phyloP scores from a whole-genome alignment of 2,329 filamentous ascomycete species.

The Pyrenophora tritici-repentis region DNA sequence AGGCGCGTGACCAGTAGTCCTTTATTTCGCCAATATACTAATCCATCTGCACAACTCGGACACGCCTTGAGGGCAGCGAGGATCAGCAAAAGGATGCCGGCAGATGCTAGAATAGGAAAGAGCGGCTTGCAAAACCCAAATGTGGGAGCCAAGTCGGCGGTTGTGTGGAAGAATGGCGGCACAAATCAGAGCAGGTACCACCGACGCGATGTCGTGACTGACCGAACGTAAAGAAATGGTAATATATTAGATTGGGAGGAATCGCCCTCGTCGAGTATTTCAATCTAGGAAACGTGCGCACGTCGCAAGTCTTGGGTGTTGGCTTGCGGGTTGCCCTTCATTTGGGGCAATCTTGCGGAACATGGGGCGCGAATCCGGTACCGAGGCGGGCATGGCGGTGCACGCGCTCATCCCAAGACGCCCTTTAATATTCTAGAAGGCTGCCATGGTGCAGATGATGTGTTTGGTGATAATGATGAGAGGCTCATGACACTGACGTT shows the following conservation, averaged over 20 bases:
- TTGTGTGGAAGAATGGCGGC: conserved; percentile 30
- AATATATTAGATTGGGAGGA: conserved; percentile 44
- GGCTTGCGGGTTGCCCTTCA: conserved; percentile 17
- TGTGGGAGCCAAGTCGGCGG: conserved; percentile 32
- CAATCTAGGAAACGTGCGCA: conserved; percentile 28
- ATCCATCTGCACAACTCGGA: conserved; percentile 12
- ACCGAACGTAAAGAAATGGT: conserved; percentile 12
- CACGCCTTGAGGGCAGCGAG: conserved; percentile 16
- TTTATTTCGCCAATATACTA: conserved; percentile 26
- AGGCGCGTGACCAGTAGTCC: conserved; percentile 18
- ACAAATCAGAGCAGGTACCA: conserved; percentile 27
- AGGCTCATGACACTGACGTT: conserved; percentile 21
- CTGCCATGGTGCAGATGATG: conserved; percentile 25
- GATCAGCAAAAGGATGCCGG: neutral
- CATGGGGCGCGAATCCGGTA: conserved; percentile 11
- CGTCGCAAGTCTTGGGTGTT: conserved; percentile 5
- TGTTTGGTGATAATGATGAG: conserved; percentile 18
- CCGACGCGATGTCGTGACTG: conserved; percentile 17
- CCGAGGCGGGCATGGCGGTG: conserved; percentile 9
- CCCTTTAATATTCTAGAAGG: conserved; percentile 26
- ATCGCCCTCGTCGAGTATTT: conserved; percentile 30
- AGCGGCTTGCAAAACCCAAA: conserved; percentile 3
- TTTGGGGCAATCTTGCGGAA: conserved; percentile 27
- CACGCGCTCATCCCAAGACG: conserved; percentile 5
- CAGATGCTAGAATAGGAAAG: conserved; percentile 5